These are phyloP conservation scores for Podospora appendiculata DNA, from an alignment of 495 filamentous ascomycete species.

Conservation along the genomic window DNA sequence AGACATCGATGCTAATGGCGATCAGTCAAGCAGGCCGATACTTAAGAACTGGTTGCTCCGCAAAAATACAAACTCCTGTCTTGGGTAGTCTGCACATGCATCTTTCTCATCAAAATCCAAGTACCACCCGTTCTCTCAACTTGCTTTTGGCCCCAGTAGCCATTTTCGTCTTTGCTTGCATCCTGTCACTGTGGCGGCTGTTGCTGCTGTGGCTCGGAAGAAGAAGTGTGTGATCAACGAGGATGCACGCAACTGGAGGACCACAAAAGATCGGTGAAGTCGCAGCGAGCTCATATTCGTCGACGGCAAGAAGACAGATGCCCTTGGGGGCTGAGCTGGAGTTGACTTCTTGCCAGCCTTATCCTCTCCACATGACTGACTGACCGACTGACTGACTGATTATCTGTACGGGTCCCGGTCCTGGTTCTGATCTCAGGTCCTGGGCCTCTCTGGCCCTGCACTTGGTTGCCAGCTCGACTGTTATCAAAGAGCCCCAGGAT, in stretches of 20 bases:
- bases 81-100: background rate
- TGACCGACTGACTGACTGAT: background rate
- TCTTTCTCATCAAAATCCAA: background rate
- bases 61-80: background rate
- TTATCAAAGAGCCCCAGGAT: too few relatives aligned
- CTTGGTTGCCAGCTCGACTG: too few relatives aligned
- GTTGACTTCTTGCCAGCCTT: background rate
- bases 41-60: background rate
- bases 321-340: constrained; percentile 10
- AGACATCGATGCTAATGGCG: background rate
- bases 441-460: background rate
- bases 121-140: too few relatives aligned
- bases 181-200: background rate
- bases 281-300: constrained; percentile 6
- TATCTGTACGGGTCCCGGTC: background rate
- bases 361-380: background rate
- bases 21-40: background rate
- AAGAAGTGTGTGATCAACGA: constrained; percentile 10
- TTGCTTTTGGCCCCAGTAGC: background rate
- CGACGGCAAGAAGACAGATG: constrained; percentile 1
- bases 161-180: background rate
- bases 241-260: constrained; percentile 5
- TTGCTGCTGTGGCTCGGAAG: constrained; percentile 2
- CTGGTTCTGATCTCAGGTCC: too few relatives aligned
- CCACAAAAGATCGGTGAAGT: constrained; percentile 9